Evolutionary conservation across 495 filamentous ascomycete species (phyloP), one percentile per base, ranked within the genome.

Genomic region (Annulohypoxylon moriforme): DNA sequence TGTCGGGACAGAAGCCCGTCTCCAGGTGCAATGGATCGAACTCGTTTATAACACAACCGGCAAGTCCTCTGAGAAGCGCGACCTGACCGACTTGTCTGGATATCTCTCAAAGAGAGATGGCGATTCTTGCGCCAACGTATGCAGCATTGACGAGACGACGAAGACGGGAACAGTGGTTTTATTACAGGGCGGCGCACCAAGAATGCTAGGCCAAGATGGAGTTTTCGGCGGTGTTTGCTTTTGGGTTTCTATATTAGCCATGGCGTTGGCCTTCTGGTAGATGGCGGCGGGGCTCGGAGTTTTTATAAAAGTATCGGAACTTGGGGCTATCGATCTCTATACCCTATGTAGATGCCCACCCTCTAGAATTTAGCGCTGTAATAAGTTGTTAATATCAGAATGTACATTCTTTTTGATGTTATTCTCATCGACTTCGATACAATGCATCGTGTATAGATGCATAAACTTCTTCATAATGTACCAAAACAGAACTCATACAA

Each of bases 1-100:
- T 8, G 71, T 86, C 1, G 82, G 82, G 0, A 81, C 85, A 2
- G 83, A 84, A 25, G 90, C 92, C 3, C 85, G 86, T 59, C 77
- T 93, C 71, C 90, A 91, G 70, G 83, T 94, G 27, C 89, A 93
- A 74, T 93, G 90, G 86, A 86, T 94, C 22, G 91, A 94, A 72
- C 71, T 94, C 65, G 85, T 88, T 3, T 94, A 89, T 69, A 94
- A 94, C 69, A 83, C 60, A 1, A 85, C 82, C 4, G 77, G 74
- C 18, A 0, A 47, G 4, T 6, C 55, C 1, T 46, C 57, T n/a
- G 3, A 25, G 1, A 58, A 47, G 36, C 7, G 46, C 31, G 38
- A 44, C 22, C 22, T 25, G 4, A 53, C 52, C 9, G 8, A 67
- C 40, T 29, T 36, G 36, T 6, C 72, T 53, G 27, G 44, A 55